Evolutionary conservation across 2,329 filamentous ascomycete genomes (phyloP).

Genomic region (Penicillium oxalicum): DNA sequence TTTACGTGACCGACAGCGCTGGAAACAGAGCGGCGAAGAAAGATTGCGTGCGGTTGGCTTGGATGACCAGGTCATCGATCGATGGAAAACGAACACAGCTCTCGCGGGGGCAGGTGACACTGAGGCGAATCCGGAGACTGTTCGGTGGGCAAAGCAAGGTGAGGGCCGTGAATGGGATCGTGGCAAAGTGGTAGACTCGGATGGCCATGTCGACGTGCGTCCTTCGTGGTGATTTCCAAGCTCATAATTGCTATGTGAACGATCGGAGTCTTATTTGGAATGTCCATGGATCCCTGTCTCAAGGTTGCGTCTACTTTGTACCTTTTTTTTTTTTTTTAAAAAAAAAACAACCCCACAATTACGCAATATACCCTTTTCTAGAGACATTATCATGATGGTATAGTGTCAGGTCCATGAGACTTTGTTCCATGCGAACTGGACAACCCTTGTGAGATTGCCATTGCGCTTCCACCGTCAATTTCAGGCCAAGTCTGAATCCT

Average conservation of each 20-base stretch:
- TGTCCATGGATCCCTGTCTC: no score
- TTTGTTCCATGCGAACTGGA: no score
- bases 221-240: slow-evolving; percentile 42
- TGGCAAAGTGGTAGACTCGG: slow-evolving; percentile 54
- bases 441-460: no score
- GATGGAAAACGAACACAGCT: slow-evolving; percentile 60
- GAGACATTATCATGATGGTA: no score
- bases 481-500: no score
- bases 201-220: slow-evolving; percentile 49
- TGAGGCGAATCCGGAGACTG: slow-evolving; percentile 60
- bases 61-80: slow-evolving; percentile 64
- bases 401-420: no score
- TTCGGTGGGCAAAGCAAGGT: slow-evolving; percentile 66
- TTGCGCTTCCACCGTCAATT: no score
- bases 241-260: background rate
- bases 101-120: slow-evolving; percentile 41
- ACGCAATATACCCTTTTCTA: no score
- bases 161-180: slow-evolving; percentile 52
- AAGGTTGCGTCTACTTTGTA: no score
- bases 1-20: slow-evolving; percentile 70
- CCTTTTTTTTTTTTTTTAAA: no score
- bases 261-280: slow-evolving; percentile 5
- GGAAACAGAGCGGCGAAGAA: slow-evolving; percentile 68
- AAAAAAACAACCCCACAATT: no score
- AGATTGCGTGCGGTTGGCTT: slow-evolving; percentile 73